Evolutionary conservation across 768 basidiomycete genomes (phyloP), one percentile per base, ranked within the genome.

Genomic region (Suillus variegatus): DNA sequence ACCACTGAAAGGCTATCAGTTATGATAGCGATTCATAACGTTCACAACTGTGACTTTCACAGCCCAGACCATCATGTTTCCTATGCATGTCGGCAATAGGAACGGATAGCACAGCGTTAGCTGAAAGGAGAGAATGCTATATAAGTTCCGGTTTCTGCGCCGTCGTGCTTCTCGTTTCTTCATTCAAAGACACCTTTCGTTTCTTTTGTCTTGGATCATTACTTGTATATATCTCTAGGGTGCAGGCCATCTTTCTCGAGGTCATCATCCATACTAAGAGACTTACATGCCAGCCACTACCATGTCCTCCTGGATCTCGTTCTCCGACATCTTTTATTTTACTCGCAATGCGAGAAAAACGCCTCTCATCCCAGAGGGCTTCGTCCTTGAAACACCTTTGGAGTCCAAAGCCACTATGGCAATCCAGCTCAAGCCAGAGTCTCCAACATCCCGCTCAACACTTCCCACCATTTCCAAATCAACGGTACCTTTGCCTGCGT

Each of bases 321-420:
- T 60, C 25, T 43, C 40, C 28, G 16, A 41, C 38, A 16, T 43
- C 25, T 20, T 60, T 20, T 20, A 43, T 32, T 60, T 43, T 2
- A 43, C 41, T 60, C 41, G 38, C 16, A 22, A 41, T 40, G 38
- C 38, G 57, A 58, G 41, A 60, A 60, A 43, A 60, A 6, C 41
- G 10, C 41, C 40, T 20, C 58, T 60, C 18, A 60, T 60, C 3
- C 58, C 58, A 6, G 58, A 60, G 41, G 58, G 58, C 28, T 60
- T 60, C 18, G 58, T 60, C 18, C 40, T 43, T 10, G 58, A 60
- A 43, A 60, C 40, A 41, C 58, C 58, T 43, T 18, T 25, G 28
- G 41, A 43, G 10, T 9, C 0, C 58, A 43, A 28, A 7, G 6
- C 25, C 7, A 28, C 28, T 20, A 28, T 12, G 9, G 25, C 18